phyloP scores from a whole-genome alignment of 768 basidiomycete genomes.

The Boletellus ananiceps region DNA sequence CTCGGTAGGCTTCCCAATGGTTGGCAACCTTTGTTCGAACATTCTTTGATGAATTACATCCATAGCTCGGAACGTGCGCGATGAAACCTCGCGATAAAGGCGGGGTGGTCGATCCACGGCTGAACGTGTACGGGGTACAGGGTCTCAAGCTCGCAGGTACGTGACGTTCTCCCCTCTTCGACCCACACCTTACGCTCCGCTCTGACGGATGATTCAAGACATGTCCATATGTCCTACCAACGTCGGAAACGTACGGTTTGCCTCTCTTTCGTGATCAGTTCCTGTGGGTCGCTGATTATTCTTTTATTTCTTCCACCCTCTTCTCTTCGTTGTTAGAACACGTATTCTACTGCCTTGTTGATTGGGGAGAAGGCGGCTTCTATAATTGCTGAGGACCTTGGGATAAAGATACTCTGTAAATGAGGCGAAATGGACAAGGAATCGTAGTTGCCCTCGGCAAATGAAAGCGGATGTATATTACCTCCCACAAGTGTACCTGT shows the following conservation, averaged over 20 bases:
- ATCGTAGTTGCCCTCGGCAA: too few species aligned
- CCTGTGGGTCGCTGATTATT: too few species aligned
- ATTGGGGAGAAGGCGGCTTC: constrained; percentile 61
- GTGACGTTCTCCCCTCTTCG: neutral
- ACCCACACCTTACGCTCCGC: too few species aligned
- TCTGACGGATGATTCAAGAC: constrained; percentile 14
- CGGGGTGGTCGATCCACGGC: constrained; percentile 11
- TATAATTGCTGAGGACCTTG: constrained; percentile 52
- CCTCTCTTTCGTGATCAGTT: too few species aligned
- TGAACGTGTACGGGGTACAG: constrained; percentile 14
- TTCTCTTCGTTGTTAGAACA: constrained; percentile 30
- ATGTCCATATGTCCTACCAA: constrained; percentile 27
- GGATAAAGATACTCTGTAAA: too few species aligned
- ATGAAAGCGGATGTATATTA: too few species aligned
- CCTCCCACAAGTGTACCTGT: too few species aligned
- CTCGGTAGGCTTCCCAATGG: neutral
- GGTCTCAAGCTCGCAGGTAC: constrained; percentile 15
- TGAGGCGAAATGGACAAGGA: too few species aligned
- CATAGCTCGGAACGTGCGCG: constrained; percentile 60
- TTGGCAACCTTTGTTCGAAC: too few species aligned
- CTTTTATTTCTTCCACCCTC: neutral
- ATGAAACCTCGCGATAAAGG: constrained; percentile 45
- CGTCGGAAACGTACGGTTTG: neutral
- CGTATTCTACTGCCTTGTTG: constrained; percentile 39
- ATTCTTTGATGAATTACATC: too few species aligned